Base-by-base conservation (phyloP, 2,329 filamentous ascomycete species). In the Botrytis fabae region DNA sequence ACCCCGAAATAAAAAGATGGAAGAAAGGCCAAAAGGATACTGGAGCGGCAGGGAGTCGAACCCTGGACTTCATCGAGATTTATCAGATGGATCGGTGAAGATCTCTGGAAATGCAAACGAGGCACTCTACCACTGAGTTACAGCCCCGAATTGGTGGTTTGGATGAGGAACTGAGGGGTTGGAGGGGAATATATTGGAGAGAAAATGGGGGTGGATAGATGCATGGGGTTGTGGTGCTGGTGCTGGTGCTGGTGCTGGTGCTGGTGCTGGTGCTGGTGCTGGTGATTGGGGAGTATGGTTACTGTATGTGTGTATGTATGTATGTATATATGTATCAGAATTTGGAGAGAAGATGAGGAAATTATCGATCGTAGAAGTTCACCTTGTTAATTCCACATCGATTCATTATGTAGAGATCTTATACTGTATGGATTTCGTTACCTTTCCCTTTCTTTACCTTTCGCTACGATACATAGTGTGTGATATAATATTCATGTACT, bases 31-130 rank as follows among this genome's bases (percentile, higher is more conserved):
- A 51, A 51, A 66, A n/a, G 0, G 1, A 20, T 3, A 2, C 2
- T 66, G 64, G 64, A 66, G 64, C 46, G 64, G 64, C 64, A 51
- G 64, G 64, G 64, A 40, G 32, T 66, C 32, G 64, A 66, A 66
- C 46, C 44, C 64, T 51, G 63, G 63, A 51, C 44, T 66, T 66
- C 63, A 66, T 66, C 63, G 63, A 66, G 1, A 0, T 18, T 51
- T 38, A 10, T 66, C 63, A 51, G n/a, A 25, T n/a, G 4, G 10
- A 9, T 40, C 25, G 18, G 2, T 1, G 1, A 1, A n/a, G 9
- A 51, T 14, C 16, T 8, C 25, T 28, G 38, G 28, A 6, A 1
- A 42, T 62, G 60, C 60, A 62, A 62, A 62, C 60, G 60, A 62
- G 60, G 60, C 60, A 62, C 60, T 62, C 60, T 62, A 62, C 60